Base-by-base conservation (phyloP, 2,329 filamentous ascomycete species). In the Fusarium coicis region DNA sequence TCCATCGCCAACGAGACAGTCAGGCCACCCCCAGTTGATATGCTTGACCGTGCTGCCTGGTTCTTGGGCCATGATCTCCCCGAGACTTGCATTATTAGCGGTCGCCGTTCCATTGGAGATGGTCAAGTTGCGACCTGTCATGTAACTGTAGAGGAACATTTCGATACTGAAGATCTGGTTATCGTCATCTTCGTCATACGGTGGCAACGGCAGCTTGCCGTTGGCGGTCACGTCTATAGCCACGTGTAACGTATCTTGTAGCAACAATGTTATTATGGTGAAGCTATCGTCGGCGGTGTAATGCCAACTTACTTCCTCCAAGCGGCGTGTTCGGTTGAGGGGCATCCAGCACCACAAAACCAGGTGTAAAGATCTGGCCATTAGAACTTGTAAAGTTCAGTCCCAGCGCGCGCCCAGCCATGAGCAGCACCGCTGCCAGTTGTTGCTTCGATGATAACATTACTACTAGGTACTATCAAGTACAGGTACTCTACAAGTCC, bases 1-100 rank as follows among this genome's bases (percentile, higher is more conserved):
- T 6, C 89, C 89, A 55, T 91, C 83, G 23, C 91, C 91, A 6
- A 90, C 88, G 1, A 93, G 83, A 74, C 92, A 93, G 65, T 88
- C 87, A 0, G 92, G 92, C 91, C 91, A 93, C 26, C 88, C 83
- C 90, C 92, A 93, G 77, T 91, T 91, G 69, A 93, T 86, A 78
- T 93, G 91, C 79, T 93, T 93, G 47, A 93, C 92, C 0, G 92
- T 93, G 77, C 90, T 92, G 7, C 88, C 87, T 2, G 86, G 81
- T 77, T 93, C 91, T 70, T 91, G 88, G 34, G 82, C 79, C 83
- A 93, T 87, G 61, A 93, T 90, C 55, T 91, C 84, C 80, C 73
- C 75, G 18, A 77, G 49, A 47, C 87, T 91, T 12, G 87, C 87
- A 58, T 87, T 85, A 62, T 85, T 83, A 12, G 80, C 79, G 7